Base-by-base conservation (phyloP, 129 eudicot species). In the Apium graveolens region DNA sequence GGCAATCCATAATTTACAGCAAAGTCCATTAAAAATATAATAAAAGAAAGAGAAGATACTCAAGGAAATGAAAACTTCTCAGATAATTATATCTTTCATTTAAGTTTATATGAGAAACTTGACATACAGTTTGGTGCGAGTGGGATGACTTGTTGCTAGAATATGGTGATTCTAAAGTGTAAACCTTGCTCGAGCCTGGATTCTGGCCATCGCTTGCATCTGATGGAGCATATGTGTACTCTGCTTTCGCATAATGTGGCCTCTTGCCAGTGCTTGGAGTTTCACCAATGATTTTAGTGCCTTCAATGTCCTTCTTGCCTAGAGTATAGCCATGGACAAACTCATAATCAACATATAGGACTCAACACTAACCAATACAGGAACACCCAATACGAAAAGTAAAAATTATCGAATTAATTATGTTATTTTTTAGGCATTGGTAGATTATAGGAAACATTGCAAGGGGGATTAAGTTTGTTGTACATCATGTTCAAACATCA, bases 181-280 rank as follows among this genome's bases (percentile, higher is more conserved):
- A 83, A 74, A 84, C 87, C 39, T 97, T 10, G 99, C 97, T 73
- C 95, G 96, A 65, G 92, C 96, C 75, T 95, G 99, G 79, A 92
- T 91, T 74, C 97, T 91, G 80, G 97, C n/a, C n/a, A n/a, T n/a
- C n/a, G n/a, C n/a, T n/a, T n/a, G n/a, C n/a, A n/a, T n/a, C n/a
- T n/a, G n/a, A 91, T 88, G 87, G 62, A 94, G 97, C 98, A 94
- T 94, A 83, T 90, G 91, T 27, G 97, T 88, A 62, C 99, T 92
- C 78, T 90, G 99, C 80, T 92, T 95, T 31, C 99, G 77, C 38
- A 95, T 96, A 39, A 95, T 90, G 68, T 91, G 96, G 46, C 99
- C 99, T 84, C 99, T 87, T n/a, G 92, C 96, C 13, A 92, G 87
- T 38, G 99, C 99, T 78, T 95, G 99, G 83, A 91, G 94, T 85